Conservation (phyloP, 495 filamentous ascomycete species). For the Penicillium atrosanguineum region DNA sequence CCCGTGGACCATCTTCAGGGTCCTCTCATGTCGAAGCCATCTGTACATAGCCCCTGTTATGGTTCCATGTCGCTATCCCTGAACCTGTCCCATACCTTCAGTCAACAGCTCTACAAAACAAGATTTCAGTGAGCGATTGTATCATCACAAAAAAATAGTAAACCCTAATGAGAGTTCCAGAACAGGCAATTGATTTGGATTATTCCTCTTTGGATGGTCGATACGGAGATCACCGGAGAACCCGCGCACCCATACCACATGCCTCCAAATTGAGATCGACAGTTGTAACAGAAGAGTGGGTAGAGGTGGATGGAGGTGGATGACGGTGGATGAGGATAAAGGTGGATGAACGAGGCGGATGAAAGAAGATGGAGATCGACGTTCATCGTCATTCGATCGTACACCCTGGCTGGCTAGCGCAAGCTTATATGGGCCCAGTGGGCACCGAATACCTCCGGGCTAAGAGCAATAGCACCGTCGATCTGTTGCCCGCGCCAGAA, state of each 20-base stretch:
- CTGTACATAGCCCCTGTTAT: background rate
- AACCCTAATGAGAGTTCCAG: background rate
- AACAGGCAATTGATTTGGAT: slow-evolving; percentile 6
- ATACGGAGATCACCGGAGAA: slow-evolving; percentile 7
- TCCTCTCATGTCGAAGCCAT: background rate
- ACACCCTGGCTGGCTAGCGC: slow-evolving; percentile 12
- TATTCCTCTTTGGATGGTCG: background rate
- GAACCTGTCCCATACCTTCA: background rate
- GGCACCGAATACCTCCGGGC: slow-evolving; percentile 7
- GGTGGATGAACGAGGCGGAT: background rate
- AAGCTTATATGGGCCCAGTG: slow-evolving; percentile 14
- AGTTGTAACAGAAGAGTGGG: slow-evolving; percentile 1
- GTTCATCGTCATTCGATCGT: background rate
- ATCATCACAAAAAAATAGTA: background rate
- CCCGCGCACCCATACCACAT: background rate
- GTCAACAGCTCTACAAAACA: background rate
- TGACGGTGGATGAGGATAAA: background rate
- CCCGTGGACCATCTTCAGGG: background rate
- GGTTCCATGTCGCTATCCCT: background rate
- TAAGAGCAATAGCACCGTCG: slow-evolving; percentile 6
- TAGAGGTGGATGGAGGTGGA: background rate
- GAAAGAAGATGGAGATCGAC: slow-evolving; percentile 1
- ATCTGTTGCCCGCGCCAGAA: slow-evolving; percentile 5
- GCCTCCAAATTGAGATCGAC: slow-evolving; percentile 23
- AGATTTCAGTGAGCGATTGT: background rate